Evolutionary conservation across 768 basidiomycete genomes (phyloP), one percentile per base, ranked within the genome.

Genomic region (Chalciporus sphaerocephalus): DNA sequence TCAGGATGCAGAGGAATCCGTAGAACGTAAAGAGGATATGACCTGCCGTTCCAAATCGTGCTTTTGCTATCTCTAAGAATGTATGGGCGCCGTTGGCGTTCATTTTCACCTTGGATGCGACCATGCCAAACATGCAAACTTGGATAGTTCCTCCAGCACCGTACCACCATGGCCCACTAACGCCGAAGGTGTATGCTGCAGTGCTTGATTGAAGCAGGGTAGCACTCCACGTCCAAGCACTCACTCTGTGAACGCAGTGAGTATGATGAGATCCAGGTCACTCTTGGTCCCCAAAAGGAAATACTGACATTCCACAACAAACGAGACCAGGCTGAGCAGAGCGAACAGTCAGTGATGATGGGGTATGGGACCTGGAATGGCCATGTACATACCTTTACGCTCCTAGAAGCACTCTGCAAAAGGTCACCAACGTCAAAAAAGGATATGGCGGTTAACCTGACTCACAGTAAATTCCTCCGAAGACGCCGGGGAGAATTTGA

Each of bases 71-170:
- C 67, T 83, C 78, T 20, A 79, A 62, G 52, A 78, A 81, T 0
- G 79, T 83, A 51, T 76, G 76, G 0, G 78, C 78, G 13, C 74
- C 72, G 24, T 78, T 78, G 0, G 79, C 80, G 40, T 80, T 80
- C 68, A 72, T 72, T 58, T 81, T 83, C 10, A 81, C 73, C 54
- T 79, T 75, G 1, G 76, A 72, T 23, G 77, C 77, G 5, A 78
- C 58, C 66, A 75, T 73, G 25, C 70, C 74, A 44, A 80, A 80
- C 46, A 79, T 69, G 5, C 69, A 69, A 16, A 80, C 69, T 54
- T 79, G 77, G 17, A 76, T 74, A 0, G 78, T 80, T 28, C 72
- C 75, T 2, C 76, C 74, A 1, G 71, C 75, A 11, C 68, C 75
- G 46, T 75, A 78, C 73, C 73, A 75, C 72, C 74, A 76, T 25